phyloP scores from a whole-genome alignment of 2,329 filamentous ascomycete species.

The Diaporthe eres region DNA sequence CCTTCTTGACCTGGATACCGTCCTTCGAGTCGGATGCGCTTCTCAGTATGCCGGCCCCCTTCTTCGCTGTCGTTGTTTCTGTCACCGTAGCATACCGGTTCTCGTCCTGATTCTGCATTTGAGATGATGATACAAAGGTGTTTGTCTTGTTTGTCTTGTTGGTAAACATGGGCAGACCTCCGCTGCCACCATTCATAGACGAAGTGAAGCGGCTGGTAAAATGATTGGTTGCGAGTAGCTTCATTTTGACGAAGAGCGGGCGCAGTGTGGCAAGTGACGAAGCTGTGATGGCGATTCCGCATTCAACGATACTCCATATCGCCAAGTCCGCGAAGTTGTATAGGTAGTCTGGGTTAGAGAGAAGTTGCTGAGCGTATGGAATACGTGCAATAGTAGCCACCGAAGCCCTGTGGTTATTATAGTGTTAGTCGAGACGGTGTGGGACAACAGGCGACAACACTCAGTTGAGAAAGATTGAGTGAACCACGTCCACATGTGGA shows the following conservation, averaged over 20 bases:
- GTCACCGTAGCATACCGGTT: conserved; percentile 3
- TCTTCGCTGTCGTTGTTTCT: conserved; percentile 17
- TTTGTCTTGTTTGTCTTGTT: conserved; percentile 35
- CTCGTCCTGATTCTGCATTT: conserved; percentile 22
- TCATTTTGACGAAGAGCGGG: conserved; percentile 39
- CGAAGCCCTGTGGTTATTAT: conserved; percentile 50
- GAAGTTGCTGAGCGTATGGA: conserved; percentile 56
- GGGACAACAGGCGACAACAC: background rate
- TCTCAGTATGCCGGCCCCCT: background rate
- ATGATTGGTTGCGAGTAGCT: conserved; percentile 30
- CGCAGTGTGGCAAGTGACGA: conserved; percentile 55
- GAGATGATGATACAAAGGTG: conserved; percentile 36
- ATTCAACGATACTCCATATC: conserved; percentile 61
- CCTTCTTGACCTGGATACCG: conserved; percentile 36
- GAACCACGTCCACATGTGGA: background rate
- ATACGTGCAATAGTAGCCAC: conserved; percentile 59
- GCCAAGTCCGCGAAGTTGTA: conserved; percentile 58
- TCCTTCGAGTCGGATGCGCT: conserved; percentile 13
- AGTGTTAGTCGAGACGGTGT: conserved; percentile 26
- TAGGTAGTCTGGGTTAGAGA: conserved; percentile 53
- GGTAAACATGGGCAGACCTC: conserved; percentile 38
- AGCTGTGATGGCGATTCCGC: conserved; percentile 56
- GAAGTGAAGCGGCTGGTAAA: conserved; percentile 36
- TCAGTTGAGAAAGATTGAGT: background rate
- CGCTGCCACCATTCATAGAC: conserved; percentile 12